These are phyloP conservation scores for Halteria grandinella DNA, from an alignment of 73 alveolate genomes.

Conservation along the genomic window DNA sequence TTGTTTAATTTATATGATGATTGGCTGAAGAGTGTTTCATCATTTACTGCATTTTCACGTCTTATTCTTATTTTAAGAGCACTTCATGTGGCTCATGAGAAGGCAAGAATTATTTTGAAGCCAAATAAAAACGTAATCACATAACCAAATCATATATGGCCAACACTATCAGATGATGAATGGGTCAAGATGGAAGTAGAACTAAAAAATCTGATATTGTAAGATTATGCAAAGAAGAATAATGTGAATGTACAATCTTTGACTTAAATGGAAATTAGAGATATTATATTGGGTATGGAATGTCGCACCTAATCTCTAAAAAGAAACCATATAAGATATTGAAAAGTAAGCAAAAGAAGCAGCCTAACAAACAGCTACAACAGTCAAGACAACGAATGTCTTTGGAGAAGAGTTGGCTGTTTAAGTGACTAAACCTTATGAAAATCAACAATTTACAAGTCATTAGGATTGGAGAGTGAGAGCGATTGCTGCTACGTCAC, in stretches of 20 bases:
- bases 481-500: conserved; percentile 98
- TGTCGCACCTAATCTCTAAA: conserved; percentile 93
- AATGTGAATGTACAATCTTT: conserved; percentile 98
- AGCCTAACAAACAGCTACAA: conserved; percentile 86
- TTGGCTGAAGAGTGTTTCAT: conserved; percentile 96
- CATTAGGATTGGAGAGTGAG: conserved; percentile 99
- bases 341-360: conserved; percentile 94
- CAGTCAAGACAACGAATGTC: conserved; percentile 88
- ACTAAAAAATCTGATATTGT: conserved; percentile 97
- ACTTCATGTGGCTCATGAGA: conserved; percentile 98
- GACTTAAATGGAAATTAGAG: conserved; percentile 99
- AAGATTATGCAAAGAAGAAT: conserved; percentile 99
- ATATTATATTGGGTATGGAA: conserved; percentile 99
- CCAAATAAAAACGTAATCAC: conserved; percentile 98
- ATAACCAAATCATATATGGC: conserved; percentile 99
- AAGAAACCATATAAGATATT: conserved; percentile 84
- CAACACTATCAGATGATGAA: conserved; percentile 98
- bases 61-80: conserved; percentile 98
- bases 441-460: conserved; percentile 95
- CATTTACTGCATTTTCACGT: conserved; percentile 95
- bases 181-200: conserved; percentile 99
- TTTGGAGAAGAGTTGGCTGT: conserved; percentile 85
- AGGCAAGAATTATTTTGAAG: conserved; percentile 97
- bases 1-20: conserved; percentile 99
- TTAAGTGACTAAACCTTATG: conserved; percentile 95